Evolutionary conservation across 345 rosid species (phyloP), one percentile per base, ranked within the genome.

Genomic region (Brassica carinata): DNA sequence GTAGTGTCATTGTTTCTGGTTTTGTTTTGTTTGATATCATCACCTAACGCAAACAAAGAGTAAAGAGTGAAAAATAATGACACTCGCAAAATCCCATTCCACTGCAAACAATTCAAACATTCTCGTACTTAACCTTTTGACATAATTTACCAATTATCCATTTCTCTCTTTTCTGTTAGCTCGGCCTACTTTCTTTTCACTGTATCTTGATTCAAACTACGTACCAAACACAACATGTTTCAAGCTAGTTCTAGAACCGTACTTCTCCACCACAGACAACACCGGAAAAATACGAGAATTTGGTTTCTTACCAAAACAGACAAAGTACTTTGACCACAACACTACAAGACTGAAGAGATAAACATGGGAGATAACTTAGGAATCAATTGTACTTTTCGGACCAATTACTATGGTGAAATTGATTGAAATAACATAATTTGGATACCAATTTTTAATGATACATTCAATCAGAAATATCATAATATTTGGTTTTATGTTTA

Each of bases 41-140:
- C 36, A 62, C 80, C 81, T 70, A 70, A 70, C 64, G 36, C 36
- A 63, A 45, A 29, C 3, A 62, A 70, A 19, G 75, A 70, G 63
- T 18, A 18, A 8, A 26, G 40, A 9, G 73, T 69, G 3, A 8
- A 38, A 69, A 5, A 9, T 0, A 70, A 69, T 17, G 64, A 77
- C 70, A 76, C 55, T 40, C 55, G 14, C 74, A 69, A 69, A 62
- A 62, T 45, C 69, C 15, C 15, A 69, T 51, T 78, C n/a, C 14
- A 63, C 2, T 51, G 65, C 66, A 77, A 53, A 70, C 71, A 64
- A 63, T 71, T 29, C 19, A 30, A 17, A 70, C 64, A 67, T 61
- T 69, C 75, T 78, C 71, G 26, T 23, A 79, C 82, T 79, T 65
- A 72, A 72, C 73, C 68, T 72, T 10, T 72, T 79, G 77, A 79